A percentile compares a stretch with the other conserved stretches of the same genome.
phyloP scores from a whole-genome alignment of 257 asterid species.

The Scutellaria minor region DNA sequence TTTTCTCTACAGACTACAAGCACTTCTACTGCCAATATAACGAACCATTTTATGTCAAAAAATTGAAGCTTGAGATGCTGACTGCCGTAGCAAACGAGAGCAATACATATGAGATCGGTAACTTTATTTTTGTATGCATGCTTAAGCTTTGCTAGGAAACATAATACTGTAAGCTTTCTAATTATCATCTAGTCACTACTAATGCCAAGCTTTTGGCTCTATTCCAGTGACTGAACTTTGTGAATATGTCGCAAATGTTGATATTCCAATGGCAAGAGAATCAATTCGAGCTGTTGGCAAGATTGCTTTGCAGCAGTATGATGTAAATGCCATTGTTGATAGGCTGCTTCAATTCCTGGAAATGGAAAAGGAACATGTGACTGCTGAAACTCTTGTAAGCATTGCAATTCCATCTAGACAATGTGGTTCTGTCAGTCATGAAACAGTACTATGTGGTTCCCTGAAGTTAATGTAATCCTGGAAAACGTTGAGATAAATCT shows the following conservation, averaged over 20 bases:
- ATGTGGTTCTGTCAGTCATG: slow-evolving; percentile 20
- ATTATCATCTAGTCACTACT: slow-evolving; percentile 28
- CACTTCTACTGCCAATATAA: slow-evolving; percentile 98
- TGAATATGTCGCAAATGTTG: slow-evolving; percentile 98
- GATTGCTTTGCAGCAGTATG: slow-evolving; percentile 97
- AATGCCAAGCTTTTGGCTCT: slow-evolving; percentile 38
- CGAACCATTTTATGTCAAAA: slow-evolving; percentile 97
- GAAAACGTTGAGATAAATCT: slow-evolving; percentile 29
- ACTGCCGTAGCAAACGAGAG: slow-evolving; percentile 99
- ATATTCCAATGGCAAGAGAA: slow-evolving; percentile 98
- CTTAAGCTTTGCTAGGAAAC: slow-evolving; percentile 30
- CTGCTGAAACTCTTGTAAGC: slow-evolving; percentile 97
- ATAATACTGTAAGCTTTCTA: slow-evolving; percentile 22
- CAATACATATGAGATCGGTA: slow-evolving; percentile 96
- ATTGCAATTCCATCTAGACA: slow-evolving; percentile 21
- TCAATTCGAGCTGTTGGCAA: slow-evolving; percentile 99
- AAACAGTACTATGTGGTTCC: slow-evolving; percentile 15
- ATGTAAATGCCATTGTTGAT: slow-evolving; percentile 99
- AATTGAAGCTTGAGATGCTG: slow-evolving; percentile 97
- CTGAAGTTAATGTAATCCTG: slow-evolving; percentile 9
- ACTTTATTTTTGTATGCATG: slow-evolving; percentile 33
- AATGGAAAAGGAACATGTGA: slow-evolving; percentile 98
- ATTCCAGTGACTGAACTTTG: slow-evolving; percentile 95
- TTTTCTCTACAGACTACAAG: slow-evolving; percentile 95
- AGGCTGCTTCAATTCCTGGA: slow-evolving; percentile 98